phyloP scores from a whole-genome alignment of 2,329 filamentous ascomycete species.

The Fusarium mundagurra region DNA sequence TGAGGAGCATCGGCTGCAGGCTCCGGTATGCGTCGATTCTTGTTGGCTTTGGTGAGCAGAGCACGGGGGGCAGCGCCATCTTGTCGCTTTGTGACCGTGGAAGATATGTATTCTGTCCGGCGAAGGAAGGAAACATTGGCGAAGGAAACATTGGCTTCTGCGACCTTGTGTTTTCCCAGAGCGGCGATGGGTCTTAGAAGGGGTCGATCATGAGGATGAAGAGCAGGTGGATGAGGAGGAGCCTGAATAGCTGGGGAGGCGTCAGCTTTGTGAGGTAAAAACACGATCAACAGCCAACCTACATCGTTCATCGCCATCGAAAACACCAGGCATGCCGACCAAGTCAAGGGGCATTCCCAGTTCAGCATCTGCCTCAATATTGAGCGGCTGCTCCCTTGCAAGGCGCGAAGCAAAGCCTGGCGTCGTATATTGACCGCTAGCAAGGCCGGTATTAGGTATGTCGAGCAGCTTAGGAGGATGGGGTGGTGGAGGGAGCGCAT shows the following conservation, averaged over 20 bases:
- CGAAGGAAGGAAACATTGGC: slow-evolving; percentile 91
- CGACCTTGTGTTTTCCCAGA: slow-evolving; percentile 83
- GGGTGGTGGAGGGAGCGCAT: slow-evolving; percentile 92
- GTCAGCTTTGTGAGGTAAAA: slow-evolving; percentile 12
- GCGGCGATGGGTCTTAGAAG: slow-evolving; percentile 86
- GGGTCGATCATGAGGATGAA: slow-evolving; percentile 85
- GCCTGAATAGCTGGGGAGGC: slow-evolving; percentile 79
- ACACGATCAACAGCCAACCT: slow-evolving; percentile 31
- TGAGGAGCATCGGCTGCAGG: slow-evolving; percentile 69
- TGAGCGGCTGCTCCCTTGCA: slow-evolving; percentile 89
- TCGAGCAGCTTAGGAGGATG: slow-evolving; percentile 96
- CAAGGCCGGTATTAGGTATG: slow-evolving; percentile 91
- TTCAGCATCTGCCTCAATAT: slow-evolving; percentile 97
- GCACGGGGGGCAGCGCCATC: slow-evolving; percentile 56
- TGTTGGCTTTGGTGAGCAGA: slow-evolving; percentile 48
- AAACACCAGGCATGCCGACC: slow-evolving; percentile 92
- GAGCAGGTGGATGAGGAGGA: slow-evolving; percentile 72
- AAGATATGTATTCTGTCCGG: slow-evolving; percentile 93
- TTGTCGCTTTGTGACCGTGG: slow-evolving; percentile 61
- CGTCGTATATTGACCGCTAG: slow-evolving; percentile 87
- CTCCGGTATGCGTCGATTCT: slow-evolving; percentile 61
- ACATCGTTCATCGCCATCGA: slow-evolving; percentile 96
- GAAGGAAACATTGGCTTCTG: slow-evolving; percentile 86
- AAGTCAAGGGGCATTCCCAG: slow-evolving; percentile 97
- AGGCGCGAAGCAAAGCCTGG: slow-evolving; percentile 90